Conservation (phyloP, 2,329 filamentous ascomycete genomes). For the Phoma sp. region DNA sequence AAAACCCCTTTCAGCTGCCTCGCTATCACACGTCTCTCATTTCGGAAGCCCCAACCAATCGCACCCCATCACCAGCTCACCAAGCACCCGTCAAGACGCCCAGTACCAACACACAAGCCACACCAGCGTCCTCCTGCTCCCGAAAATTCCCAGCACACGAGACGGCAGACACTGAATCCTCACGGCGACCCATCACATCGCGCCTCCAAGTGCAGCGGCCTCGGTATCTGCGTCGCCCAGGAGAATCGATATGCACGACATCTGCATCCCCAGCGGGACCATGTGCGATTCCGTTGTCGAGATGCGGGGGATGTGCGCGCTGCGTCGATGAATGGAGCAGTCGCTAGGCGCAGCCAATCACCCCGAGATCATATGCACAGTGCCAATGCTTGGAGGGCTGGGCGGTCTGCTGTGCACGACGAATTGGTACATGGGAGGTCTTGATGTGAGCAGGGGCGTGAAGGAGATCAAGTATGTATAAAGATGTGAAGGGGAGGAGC, state of each 20-base stretch:
- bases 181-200: neutral
- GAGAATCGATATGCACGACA: neutral
- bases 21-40: neutral
- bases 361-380: neutral
- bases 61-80: neutral
- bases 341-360: constrained; percentile 1
- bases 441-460: neutral
- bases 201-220: neutral
- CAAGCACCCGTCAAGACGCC: neutral
- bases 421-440: neutral
- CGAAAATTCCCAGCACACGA: neutral
- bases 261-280: neutral
- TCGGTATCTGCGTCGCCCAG: constrained; percentile 2
- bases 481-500: neutral
- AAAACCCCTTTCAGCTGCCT: neutral
- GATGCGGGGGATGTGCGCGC: constrained; percentile 11
- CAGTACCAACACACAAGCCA: neutral
- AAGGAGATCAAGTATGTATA: neutral
- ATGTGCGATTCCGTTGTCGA: neutral
- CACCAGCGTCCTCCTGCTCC: neutral
- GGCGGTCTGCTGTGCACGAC: neutral
- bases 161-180: neutral
- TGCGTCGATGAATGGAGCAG: constrained; percentile 1
- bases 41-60: neutral
- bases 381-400: constrained; percentile 12